These are phyloP conservation scores for Saturnispora diversa DNA, from an alignment of 805 yeast species.

Conservation along the genomic window DNA sequence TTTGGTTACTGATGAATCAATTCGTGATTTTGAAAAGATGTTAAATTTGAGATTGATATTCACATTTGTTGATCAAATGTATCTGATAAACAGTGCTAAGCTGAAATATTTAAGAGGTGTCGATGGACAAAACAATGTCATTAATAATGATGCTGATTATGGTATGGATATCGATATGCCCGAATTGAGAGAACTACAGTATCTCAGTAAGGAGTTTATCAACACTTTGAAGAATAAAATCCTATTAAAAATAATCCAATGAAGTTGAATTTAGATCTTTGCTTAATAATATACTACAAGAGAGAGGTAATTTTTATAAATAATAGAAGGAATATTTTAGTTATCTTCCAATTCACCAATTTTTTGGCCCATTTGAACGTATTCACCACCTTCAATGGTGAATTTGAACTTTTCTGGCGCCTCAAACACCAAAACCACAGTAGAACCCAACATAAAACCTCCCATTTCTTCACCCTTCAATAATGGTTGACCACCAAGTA, in stretches of 20 bases:
- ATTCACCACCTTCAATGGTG: constrained; percentile 60
- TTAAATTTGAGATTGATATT: constrained; percentile 58
- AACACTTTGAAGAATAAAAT: constrained; percentile 43
- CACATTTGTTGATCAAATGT: constrained; percentile 46
- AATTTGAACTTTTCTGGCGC: constrained; percentile 81
- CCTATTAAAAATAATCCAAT: constrained; percentile 22
- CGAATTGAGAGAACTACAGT: constrained; percentile 31
- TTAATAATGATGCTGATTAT: background rate
- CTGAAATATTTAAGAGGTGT: background rate
- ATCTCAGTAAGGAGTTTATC: constrained; percentile 42
- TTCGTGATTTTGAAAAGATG: constrained; percentile 40
- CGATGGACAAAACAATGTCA: constrained; percentile 12
- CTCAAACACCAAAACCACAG: constrained; percentile 94
- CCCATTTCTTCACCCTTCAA: constrained; percentile 93
- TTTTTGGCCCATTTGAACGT: constrained; percentile 76
- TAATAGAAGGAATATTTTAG: background rate
- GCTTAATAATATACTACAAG: background rate
- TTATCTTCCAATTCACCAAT: constrained; percentile 39
- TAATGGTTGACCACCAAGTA: constrained; percentile 81
- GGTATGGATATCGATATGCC: constrained; percentile 1
- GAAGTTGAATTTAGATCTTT: background rate
- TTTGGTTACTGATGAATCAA: constrained; percentile 35
- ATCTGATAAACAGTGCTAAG: constrained; percentile 7
- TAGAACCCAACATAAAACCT: constrained; percentile 91
- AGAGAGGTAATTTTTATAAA: background rate